Evolutionary conservation across 2,329 filamentous ascomycete species (phyloP), one percentile per base, ranked within the genome.

Genomic region (Colletotrichum sp.): DNA sequence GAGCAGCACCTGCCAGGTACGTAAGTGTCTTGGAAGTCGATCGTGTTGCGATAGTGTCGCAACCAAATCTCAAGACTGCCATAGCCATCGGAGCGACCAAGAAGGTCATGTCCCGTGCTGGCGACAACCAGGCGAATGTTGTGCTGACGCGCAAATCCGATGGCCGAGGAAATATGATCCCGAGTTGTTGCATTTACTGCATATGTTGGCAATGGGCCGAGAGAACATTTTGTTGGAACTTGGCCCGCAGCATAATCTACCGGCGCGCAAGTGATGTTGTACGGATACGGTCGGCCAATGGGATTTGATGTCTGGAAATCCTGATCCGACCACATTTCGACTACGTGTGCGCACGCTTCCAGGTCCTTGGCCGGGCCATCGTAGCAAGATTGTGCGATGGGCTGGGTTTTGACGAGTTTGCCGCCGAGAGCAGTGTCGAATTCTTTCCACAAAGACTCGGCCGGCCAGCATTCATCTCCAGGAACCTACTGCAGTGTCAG

Each of bases 101-200:
- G 79, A 43, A 84, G 82, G 67, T 88, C 86, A 78, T 88, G 87
- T 0, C 86, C 87, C 1, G 87, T 88, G 72, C 85, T 85, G 16
- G 83, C 83, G 58, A 88, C 80, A 8, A 84, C 83, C 5, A 88
- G 78, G 4, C 87, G 83, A 36, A 88, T 79, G 71, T 85, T 85
- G 13, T 82, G 75, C 8, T 58, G 13, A 6, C 70, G 34, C 3
- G 78, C 71, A 34, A 76, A 78, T 5, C 16, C 6, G 4, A 78
- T 26, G 18, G 80, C 79, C 34, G 55, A 18, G n/a, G 21, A 16
- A 10, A 82, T 76, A 65, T 82, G 65, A 4, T 61, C 34, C 3
- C 65, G 69, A 2, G 57, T 73, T 0, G 79, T 80, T 3, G 76
- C 80, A 21, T 81, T 80, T 67, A 82, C 78, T 15, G 78, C 78